A percentile compares a stretch with the other conserved stretches of the same genome.
phyloP scores from a whole-genome alignment of 768 basidiomycete species.

The Macrolepiota albuminosa region DNA sequence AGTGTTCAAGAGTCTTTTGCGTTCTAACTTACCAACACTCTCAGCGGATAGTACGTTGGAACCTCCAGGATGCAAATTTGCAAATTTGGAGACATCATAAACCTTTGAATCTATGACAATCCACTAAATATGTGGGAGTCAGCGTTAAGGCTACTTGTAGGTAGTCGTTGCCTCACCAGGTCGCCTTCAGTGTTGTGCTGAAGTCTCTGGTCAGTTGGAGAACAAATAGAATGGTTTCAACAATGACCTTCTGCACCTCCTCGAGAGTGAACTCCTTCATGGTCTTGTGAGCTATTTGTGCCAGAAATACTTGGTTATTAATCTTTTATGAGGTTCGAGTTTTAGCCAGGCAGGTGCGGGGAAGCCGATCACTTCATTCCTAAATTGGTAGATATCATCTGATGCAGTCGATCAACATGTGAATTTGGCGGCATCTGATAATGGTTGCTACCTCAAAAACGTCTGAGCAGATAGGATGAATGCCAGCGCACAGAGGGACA shows the following conservation, averaged over 20 bases:
- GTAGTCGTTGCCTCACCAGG: slow-evolving; percentile 34
- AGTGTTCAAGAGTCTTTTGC: neutral
- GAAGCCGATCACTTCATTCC: neutral
- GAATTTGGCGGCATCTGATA: neutral
- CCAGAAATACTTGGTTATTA: no score
- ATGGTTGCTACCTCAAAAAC: no score
- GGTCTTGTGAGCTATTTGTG: slow-evolving; percentile 4
- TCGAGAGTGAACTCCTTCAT: slow-evolving; percentile 43
- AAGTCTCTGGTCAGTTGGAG: neutral
- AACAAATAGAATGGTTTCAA: slow-evolving; percentile 4
- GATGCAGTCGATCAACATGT: neutral
- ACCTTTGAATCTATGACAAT: slow-evolving; percentile 77
- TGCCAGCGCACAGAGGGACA: no score
- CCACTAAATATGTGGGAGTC: slow-evolving; percentile 47
- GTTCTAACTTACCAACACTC: slow-evolving; percentile 49
- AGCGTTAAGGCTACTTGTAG: neutral
- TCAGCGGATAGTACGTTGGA: slow-evolving; percentile 64
- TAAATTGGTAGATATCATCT: neutral
- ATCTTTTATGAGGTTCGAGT: neutral
- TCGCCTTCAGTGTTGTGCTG: slow-evolving; percentile 89
- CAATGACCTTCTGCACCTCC: slow-evolving; percentile 61
- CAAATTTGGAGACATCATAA: slow-evolving; percentile 78
- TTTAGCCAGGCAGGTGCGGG: neutral
- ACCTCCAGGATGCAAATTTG: slow-evolving; percentile 82
- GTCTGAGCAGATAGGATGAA: no score